Percentiles rank a stretch among this genome's conserved stretches.
phyloP scores from a whole-genome alignment of 345 rosid species.

The Kandelia obovata region DNA sequence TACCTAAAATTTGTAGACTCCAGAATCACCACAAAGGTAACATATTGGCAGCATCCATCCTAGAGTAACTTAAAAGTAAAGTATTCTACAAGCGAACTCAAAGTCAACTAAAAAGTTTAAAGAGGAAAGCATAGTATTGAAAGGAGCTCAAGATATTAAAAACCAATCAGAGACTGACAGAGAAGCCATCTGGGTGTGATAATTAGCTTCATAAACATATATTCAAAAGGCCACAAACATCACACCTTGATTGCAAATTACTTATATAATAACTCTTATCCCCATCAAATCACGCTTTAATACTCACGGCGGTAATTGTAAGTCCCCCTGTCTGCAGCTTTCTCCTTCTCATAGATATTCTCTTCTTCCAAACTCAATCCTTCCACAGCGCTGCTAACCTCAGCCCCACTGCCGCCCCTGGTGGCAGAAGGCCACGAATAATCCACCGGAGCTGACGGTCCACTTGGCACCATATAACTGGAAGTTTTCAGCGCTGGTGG shows the following conservation, averaged over 20 bases:
- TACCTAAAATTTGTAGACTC: no score
- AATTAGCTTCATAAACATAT: no score
- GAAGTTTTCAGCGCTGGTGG: slow-evolving; percentile 27
- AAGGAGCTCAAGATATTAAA: no score
- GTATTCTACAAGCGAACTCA: no score
- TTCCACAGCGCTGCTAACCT: slow-evolving; percentile 13
- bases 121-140: no score
- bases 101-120: no score
- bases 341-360: slow-evolving; percentile 29
- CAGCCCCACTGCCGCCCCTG: slow-evolving; percentile 29
- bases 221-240: no score
- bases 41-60: no score
- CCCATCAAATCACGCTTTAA: slow-evolving; percentile 10
- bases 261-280: not conserved
- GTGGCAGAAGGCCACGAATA: slow-evolving; percentile 36
- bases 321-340: slow-evolving; percentile 30
- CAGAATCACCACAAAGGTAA: no score
- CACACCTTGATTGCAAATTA: not conserved
- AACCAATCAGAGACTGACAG: no score
- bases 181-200: no score
- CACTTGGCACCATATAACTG: slow-evolving; percentile 33
- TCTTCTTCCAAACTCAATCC: slow-evolving; percentile 49
- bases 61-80: no score
- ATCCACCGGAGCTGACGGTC: slow-evolving; percentile 58
- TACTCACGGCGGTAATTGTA: slow-evolving; percentile 42